Conservation (phyloP, 2,329 filamentous ascomycete species). For the Penicillium sp. region DNA sequence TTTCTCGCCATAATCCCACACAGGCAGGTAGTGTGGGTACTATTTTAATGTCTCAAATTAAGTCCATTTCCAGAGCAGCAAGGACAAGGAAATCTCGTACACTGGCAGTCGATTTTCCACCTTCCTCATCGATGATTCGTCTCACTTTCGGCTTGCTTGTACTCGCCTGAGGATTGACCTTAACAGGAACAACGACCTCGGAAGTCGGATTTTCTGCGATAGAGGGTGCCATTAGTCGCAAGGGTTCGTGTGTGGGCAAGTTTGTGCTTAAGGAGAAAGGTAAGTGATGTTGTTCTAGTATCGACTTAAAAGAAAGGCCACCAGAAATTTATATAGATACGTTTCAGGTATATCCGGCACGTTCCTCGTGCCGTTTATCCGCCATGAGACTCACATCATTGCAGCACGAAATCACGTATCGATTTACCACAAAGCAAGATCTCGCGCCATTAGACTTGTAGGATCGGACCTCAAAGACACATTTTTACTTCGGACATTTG, state of each 20-base stretch:
- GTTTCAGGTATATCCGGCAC: too few relatives aligned
- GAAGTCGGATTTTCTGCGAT: neutral
- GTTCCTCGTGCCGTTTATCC: neutral
- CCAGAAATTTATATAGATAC: neutral
- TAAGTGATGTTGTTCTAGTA: neutral
- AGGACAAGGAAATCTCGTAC: constrained; percentile 11
- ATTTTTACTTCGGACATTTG: neutral
- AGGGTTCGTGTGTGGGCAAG: neutral
- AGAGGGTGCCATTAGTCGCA: neutral
- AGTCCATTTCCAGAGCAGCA: neutral
- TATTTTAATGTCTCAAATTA: neutral
- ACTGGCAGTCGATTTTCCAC: constrained; percentile 28
- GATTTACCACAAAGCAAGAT: neutral
- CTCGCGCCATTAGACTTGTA: neutral
- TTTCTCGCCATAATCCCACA: constrained; percentile 32
- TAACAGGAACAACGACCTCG: neutral
- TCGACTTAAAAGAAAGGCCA: neutral
- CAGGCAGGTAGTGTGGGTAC: constrained; percentile 35
- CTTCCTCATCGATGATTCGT: constrained; percentile 31
- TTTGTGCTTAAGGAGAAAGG: neutral
- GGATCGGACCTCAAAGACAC: neutral
- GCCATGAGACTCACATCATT: neutral
- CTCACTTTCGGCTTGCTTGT: constrained; percentile 23
- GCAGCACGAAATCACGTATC: neutral
- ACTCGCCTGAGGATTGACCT: neutral